Percentiles rank a stretch among this genome's conserved stretches.
Conservation (phyloP, 2,329 filamentous ascomycete genomes). For the Fusarium sp. region DNA sequence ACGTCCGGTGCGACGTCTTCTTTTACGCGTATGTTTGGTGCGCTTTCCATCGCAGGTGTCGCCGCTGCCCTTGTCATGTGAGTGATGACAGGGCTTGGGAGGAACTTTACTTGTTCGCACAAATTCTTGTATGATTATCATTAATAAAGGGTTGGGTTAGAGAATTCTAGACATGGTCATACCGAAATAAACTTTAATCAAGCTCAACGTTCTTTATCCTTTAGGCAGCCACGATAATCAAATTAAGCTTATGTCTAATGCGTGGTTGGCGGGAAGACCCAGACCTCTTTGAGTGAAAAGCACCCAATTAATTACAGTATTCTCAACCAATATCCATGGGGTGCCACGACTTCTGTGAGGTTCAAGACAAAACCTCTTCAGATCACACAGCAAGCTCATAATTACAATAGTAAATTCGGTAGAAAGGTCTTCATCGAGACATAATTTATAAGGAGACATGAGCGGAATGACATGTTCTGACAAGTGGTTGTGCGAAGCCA, state of each 20-base stretch:
- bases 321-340: too few relatives aligned
- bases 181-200: background rate
- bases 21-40: slow-evolving; percentile 9
- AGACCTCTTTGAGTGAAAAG: background rate
- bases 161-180: background rate
- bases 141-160: background rate
- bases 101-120: background rate
- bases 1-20: slow-evolving; percentile 2
- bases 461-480: too few relatives aligned
- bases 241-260: background rate
- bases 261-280: accelerated
- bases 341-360: too few relatives aligned
- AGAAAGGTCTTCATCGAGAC: too few relatives aligned
- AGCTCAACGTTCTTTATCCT: background rate
- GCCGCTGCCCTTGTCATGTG: slow-evolving; percentile 1
- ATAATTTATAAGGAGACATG: too few relatives aligned
- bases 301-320: too few relatives aligned
- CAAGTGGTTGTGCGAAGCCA: too few relatives aligned
- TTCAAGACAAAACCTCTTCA: too few relatives aligned
- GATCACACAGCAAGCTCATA: too few relatives aligned
- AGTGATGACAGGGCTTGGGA: background rate
- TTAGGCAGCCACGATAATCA: background rate
- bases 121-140: background rate
- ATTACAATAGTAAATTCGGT: too few relatives aligned
- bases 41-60: slow-evolving; percentile 1